Evolutionary conservation across 2,329 filamentous ascomycete genomes (phyloP), one percentile per base, ranked within the genome.

Genomic region (Leptographium radiaticola): DNA sequence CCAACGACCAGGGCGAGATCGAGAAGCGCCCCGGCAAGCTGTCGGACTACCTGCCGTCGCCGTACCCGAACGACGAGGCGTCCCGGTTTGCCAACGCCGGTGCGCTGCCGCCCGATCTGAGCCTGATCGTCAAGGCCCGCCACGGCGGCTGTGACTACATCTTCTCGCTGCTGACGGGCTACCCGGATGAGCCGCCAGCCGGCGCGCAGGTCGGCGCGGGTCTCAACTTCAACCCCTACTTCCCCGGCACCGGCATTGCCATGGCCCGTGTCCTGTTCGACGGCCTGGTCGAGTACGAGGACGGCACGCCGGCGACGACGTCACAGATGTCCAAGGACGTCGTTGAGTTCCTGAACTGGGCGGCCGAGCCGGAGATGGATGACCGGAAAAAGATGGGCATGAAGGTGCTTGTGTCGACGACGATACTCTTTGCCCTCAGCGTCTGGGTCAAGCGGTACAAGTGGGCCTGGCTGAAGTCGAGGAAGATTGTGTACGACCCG

Each of bases 321-420:
- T 96, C 91, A 59, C 93, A 98, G 76, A 98, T 98, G 93, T 93
- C 93, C 71, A 98, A 98, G 84, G 93, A 98, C 65, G 93, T 98
- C 57, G 84, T 87, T 57, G 93, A 98, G 75, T 98, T 98, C 78
- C 80, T 98, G 68, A 97, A 98, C 84, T 98, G 93, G 93, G 80
- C 93, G 53, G 90, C 93, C 55, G 93, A 98, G 77, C 93, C 93
- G 49, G 93, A 98, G 79, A 95, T 96, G 89, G 93, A 98, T 68
- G 85, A 96, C 69, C 87, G 93, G 69, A 98, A 98, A 87, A 93
- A 89, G 78, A 98, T 97, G 93, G 93, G 93, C 66, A 83, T 95
- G 81, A 97, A 98, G 84, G 87, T 95, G 53, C 71, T 98, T 63
- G 83, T 86, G 61, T 81, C 95, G 62, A 82, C 83, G 53, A 79